These are phyloP conservation scores for Mycena polygramma DNA, from an alignment of 768 basidiomycete genomes.

Conservation along the genomic window DNA sequence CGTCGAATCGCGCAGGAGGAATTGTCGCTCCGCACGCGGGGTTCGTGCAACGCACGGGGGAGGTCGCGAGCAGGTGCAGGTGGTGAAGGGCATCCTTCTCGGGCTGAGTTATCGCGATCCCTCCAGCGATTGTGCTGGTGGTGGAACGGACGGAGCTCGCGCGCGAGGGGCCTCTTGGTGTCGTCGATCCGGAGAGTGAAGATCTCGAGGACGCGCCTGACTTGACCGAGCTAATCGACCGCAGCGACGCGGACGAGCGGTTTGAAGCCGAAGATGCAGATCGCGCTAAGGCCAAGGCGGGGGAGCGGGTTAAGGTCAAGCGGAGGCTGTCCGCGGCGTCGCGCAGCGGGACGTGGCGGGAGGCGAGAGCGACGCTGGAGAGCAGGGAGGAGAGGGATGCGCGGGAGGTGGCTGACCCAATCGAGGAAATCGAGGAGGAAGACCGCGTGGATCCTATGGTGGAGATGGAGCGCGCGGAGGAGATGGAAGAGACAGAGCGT, in stretches of 20 bases:
- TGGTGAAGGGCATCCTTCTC: slow-evolving; percentile 16
- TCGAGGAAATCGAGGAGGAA: not conserved
- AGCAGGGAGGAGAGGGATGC: not conserved
- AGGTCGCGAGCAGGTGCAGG: slow-evolving; percentile 15
- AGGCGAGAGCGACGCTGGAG: slow-evolving; percentile 25
- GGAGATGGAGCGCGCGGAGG: slow-evolving; percentile 2
- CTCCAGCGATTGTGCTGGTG: not conserved
- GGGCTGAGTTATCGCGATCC: not conserved
- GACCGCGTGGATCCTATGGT: slow-evolving; percentile 10
- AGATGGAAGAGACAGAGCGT: not conserved
- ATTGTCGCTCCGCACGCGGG: slow-evolving; percentile 27
- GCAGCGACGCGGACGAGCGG: too few species aligned
- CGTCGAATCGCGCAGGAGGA: not conserved
- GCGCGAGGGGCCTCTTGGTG: slow-evolving; percentile 7
- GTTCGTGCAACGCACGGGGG: slow-evolving; percentile 18
- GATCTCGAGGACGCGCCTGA: not conserved
- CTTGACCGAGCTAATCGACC: too few species aligned
- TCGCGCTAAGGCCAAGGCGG: slow-evolving; percentile 12
- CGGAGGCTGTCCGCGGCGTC: slow-evolving; percentile 26
- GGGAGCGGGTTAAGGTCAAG: slow-evolving; percentile 13
- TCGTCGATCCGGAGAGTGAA: not conserved
- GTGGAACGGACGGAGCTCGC: slow-evolving; percentile 19
- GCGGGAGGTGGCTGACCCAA: slow-evolving; percentile 11
- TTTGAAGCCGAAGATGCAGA: slow-evolving; percentile 8
- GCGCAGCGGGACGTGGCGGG: slow-evolving; percentile 30